Conservation (phyloP, 2,329 filamentous ascomycete genomes). For the Zasmidium cellare region DNA sequence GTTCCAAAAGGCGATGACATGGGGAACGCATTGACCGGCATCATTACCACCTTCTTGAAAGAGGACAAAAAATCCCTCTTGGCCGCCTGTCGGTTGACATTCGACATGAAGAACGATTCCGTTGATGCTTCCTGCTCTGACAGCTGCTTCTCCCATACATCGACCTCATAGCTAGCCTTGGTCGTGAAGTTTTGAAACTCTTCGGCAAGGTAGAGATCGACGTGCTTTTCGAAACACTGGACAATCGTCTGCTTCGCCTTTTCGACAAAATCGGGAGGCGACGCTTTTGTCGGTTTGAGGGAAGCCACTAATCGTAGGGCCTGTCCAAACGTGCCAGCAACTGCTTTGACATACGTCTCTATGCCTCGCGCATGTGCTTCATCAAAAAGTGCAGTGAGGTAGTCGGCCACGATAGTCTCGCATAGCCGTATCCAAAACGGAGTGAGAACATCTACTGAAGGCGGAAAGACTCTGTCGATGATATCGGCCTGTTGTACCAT, state of each 20-base stretch:
- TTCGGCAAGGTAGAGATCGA: slow-evolving; percentile 91
- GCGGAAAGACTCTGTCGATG: slow-evolving; percentile 80
- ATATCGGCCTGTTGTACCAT: slow-evolving; percentile 80
- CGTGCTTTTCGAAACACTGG: slow-evolving; percentile 81
- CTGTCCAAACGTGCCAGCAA: slow-evolving; percentile 87
- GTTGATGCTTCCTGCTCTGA: slow-evolving; percentile 86
- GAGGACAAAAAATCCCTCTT: slow-evolving; percentile 95
- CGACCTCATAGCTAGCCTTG: slow-evolving; percentile 74
- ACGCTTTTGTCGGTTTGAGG: slow-evolving; percentile 66
- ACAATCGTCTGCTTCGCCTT: slow-evolving; percentile 68
- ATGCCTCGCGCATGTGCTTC: slow-evolving; percentile 77
- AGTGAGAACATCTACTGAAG: slow-evolving; percentile 69
- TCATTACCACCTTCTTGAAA: slow-evolving; percentile 99
- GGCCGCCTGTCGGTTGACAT: slow-evolving; percentile 88
- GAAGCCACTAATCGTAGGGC: slow-evolving; percentile 73
- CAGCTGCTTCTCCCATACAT: slow-evolving; percentile 85
- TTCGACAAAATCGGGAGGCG: slow-evolving; percentile 60
- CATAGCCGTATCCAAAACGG: slow-evolving; percentile 78
- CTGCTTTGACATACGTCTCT: slow-evolving; percentile 77
- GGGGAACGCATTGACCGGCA: slow-evolving; percentile 85
- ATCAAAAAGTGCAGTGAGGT: slow-evolving; percentile 81
- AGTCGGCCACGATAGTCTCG: slow-evolving; percentile 81
- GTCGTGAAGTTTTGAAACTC: slow-evolving; percentile 83
- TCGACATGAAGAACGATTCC: slow-evolving; percentile 95
- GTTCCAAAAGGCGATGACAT: slow-evolving; percentile 47